Conservation (phyloP, 345 rosid species). For the Rhizophora mangle region DNA sequence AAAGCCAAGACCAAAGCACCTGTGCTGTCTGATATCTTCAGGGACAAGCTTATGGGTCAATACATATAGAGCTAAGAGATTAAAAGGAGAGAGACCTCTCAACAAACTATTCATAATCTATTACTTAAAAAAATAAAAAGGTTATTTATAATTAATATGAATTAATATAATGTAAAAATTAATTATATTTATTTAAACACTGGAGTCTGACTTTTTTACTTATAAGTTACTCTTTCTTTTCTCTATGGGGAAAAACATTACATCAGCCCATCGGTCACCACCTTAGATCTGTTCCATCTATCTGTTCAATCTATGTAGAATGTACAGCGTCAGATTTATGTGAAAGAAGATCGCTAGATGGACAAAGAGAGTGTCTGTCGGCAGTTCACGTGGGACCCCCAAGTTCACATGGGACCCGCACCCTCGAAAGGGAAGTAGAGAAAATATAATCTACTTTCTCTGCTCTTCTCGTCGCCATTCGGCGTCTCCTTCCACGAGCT, state of each 20-base stretch:
- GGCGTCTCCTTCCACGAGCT: not conserved
- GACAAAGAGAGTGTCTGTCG: slow-evolving; percentile 8
- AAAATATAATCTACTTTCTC: not conserved
- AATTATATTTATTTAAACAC: too few relatives aligned
- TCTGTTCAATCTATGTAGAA: not conserved
- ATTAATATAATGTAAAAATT: too few relatives aligned
- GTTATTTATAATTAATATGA: not conserved
- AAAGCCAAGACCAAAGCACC: not conserved
- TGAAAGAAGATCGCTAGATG: not conserved
- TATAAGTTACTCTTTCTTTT: not conserved
- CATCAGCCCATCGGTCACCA: slow-evolving; percentile 6
- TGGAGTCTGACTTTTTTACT: too few relatives aligned
- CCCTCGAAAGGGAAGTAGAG: not conserved
- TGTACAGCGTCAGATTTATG: not conserved
- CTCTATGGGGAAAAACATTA: not conserved
- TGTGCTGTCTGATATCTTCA: slow-evolving; percentile 13
- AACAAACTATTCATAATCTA: slow-evolving; percentile 13
- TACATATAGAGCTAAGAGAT: not conserved
- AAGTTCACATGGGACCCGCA: slow-evolving; percentile 10
- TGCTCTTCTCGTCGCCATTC: not conserved
- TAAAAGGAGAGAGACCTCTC: slow-evolving; percentile 22
- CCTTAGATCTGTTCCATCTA: slow-evolving; percentile 7
- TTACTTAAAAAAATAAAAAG: not conserved
- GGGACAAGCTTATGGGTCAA: slow-evolving; percentile 8
- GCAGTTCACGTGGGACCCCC: slow-evolving; percentile 17